These are phyloP conservation scores for Colletotrichum sansevieriae DNA, from an alignment of 2,329 filamentous ascomycete genomes.

Conservation along the genomic window DNA sequence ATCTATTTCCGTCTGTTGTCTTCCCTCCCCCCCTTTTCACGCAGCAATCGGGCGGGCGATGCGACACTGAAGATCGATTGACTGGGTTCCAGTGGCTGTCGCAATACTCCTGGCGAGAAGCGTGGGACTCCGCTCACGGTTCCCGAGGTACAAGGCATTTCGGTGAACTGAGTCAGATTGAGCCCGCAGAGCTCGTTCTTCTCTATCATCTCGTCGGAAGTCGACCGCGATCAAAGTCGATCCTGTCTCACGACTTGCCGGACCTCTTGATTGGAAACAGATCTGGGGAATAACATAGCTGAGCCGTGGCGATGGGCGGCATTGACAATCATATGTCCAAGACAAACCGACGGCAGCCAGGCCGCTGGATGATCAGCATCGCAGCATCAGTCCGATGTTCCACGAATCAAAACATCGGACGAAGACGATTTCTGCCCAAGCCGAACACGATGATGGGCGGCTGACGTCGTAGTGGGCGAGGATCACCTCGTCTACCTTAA, in stretches of 20 bases:
- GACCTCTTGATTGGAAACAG: slow-evolving; percentile 13
- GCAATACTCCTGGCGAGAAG: slow-evolving; percentile 1
- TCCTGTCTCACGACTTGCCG: neutral
- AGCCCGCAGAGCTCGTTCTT: neutral
- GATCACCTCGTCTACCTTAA: neutral
- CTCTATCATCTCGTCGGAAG: neutral
- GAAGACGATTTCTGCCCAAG: neutral
- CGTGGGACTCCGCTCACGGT: neutral
- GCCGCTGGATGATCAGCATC: slow-evolving; percentile 10
- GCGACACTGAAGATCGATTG: slow-evolving; percentile 3
- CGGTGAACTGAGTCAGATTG: neutral
- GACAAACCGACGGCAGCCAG: slow-evolving; percentile 16
- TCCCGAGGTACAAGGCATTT: neutral
- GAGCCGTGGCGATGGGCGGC: slow-evolving; percentile 10
- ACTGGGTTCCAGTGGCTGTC: neutral
- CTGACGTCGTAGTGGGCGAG: slow-evolving; percentile 20
- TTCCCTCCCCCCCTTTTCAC: neutral
- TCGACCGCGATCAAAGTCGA: neutral
- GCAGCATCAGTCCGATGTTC: slow-evolving; percentile 5
- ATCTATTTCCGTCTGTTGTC: slow-evolving; percentile 16
- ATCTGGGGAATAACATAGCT: neutral
- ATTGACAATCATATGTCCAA: slow-evolving; percentile 26
- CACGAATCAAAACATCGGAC: slow-evolving; percentile 31
- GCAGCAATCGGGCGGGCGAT: slow-evolving; percentile 7
- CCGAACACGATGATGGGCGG: neutral